Base-by-base conservation (phyloP, 495 filamentous ascomycete species). In the Aspergillus campestris region DNA sequence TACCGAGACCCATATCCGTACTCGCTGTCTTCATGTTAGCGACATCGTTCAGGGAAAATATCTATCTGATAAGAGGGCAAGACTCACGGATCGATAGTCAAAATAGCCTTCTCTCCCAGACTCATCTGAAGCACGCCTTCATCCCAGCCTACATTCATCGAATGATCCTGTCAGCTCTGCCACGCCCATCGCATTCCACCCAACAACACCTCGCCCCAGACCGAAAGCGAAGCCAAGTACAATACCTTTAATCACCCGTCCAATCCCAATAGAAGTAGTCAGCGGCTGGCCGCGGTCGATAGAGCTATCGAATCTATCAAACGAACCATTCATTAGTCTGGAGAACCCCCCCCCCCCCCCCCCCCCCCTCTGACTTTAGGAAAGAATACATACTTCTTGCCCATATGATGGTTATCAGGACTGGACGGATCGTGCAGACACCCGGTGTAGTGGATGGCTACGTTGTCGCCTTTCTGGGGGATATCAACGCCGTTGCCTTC, bases 371-470 rank as follows among this genome's bases (percentile, higher is more conserved):
- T n/a, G n/a, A n/a, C n/a, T n/a, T n/a, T n/a, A 27, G 33, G 28
- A 14, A 13, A 33, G 15, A 38, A 36, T n/a, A 57, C 72, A 47
- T 59, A 80, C 77, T 76, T 60, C 30, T 60, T 64, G 42, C 75
- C 75, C 69, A 71, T 73, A 50, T 55, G 58, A 55, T 70, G 47
- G 41, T 72, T 66, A 42, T 61, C 56, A 1, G 62, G 31, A 59
- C 77, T 66, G 44, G 49, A 61, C 27, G 65, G 58, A 51, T 90
- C 84, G 68, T 84, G 84, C 36, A 94, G 72, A 66, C 77, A 89
- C 50, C 88, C 88, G 14, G 82, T 87, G 71, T 92, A 94, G 64
- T 86, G 82, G 53, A 94, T 89, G 52, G 75, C 76, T 55, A 94
- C 83, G 11, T 58, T 71, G 59, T 89, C 79, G 15, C 84, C 82